Percentiles rank a stretch among this genome's conserved stretches.
These are phyloP conservation scores for Syncephalastrum racemosum DNA, from an alignment of 371 early-diverging fungal species.

Conservation along the genomic window DNA sequence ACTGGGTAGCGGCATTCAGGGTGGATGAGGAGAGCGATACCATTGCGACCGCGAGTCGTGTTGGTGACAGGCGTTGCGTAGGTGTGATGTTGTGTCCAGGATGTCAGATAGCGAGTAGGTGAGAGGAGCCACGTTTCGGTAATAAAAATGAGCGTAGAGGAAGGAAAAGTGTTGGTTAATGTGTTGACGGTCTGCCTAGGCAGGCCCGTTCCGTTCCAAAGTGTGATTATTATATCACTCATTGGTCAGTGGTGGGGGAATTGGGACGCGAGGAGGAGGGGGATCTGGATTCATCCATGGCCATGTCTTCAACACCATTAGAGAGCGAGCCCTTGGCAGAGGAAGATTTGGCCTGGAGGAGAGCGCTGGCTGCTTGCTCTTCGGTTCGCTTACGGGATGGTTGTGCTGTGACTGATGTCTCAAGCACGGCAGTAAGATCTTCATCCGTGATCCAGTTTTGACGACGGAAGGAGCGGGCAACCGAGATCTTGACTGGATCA, in stretches of 20 bases:
- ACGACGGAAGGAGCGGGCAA: constrained; percentile 10
- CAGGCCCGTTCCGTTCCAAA: constrained; percentile 11
- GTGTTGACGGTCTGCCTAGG: constrained; percentile 8
- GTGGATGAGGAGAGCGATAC: constrained; percentile 10
- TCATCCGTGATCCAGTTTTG: background rate
- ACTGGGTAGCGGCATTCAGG: constrained; percentile 4
- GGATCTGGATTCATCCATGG: no score
- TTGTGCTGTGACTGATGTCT: no score
- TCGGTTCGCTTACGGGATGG: no score
- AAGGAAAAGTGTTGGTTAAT: background rate
- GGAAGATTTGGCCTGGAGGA: no score
- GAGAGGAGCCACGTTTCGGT: constrained; percentile 19
- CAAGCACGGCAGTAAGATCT: no score
- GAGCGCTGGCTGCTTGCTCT: no score
- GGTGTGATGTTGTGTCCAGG: constrained; percentile 11
- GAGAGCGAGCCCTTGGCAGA: no score
- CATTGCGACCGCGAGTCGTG: background rate
- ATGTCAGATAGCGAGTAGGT: constrained; percentile 7
- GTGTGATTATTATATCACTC: no score
- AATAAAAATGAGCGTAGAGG: constrained; percentile 11
- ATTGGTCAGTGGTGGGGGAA: no score
- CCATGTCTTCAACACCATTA: no score
- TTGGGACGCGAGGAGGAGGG: no score
- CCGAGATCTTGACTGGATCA: constrained; percentile 5
- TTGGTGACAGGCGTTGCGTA: constrained; percentile 7